Base-by-base conservation (phyloP, 805 yeast species). In the Saccharomycopsis sp. region DNA sequence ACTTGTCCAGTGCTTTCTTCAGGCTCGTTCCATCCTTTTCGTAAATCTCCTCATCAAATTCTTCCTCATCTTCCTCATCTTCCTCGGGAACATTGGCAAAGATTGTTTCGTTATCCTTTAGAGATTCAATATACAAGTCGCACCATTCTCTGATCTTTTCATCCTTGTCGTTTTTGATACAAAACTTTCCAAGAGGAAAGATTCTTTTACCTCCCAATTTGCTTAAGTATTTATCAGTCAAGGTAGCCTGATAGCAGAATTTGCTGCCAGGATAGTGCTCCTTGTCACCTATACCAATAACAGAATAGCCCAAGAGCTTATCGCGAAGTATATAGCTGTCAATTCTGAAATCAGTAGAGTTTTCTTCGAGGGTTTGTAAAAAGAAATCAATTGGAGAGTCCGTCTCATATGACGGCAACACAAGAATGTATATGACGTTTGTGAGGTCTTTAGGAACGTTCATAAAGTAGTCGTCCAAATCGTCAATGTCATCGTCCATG, bases 341-440 rank as follows among this genome's bases (percentile, higher is more conserved):
- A 37, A 91, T 80, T 63, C 97, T 78, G 73, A 89, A 89, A 69
- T 91, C 97, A 61, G 85, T 85, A 61, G 81, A 81, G 1, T 95
- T 89, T 57, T 91, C 97, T 62, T 81, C 78, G 63, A 91, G 74
- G 50, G 88, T 83, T 65, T 89, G 95, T 57, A 91, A 73, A 69
- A 90, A 89, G 67, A 83, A 91, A 70, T 91, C 97, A 34, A 91
- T 77, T 14, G 97, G 97, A 1, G 95, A 88, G 69, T 91, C 97
- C 0, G 91, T 87, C 63, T 90, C 97, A 67, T 91, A 91, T 0
- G 97, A 89, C 1, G 97, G 97, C 34, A 91, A 74, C 15, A 91
- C 89, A 59, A 91, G 63, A 41, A 91, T 68, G 65, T 89, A 91
- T 12, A 89, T 71, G 47, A 80, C 71, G 56, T 82, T 78, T 2